Evolutionary conservation across 805 yeast species (phyloP).

Genomic region (Starmerella etchellsii): DNA sequence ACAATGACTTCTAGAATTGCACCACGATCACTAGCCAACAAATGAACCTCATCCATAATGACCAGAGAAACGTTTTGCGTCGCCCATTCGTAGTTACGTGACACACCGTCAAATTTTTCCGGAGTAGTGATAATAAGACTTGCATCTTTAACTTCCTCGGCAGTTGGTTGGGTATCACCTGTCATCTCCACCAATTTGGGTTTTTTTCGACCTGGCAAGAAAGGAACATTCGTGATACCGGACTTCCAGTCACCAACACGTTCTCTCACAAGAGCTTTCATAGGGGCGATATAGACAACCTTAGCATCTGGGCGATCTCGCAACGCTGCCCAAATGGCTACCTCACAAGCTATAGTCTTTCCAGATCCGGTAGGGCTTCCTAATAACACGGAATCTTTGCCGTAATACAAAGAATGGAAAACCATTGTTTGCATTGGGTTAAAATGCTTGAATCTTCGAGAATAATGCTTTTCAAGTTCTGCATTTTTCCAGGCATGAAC

Average conservation of each 20-base stretch:
- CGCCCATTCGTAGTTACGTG: constrained; percentile 59
- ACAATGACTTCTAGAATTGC: constrained; percentile 81
- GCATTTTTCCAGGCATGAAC: constrained; percentile 61
- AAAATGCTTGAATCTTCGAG: constrained; percentile 61
- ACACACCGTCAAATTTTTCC: constrained; percentile 77
- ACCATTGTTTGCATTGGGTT: constrained; percentile 99
- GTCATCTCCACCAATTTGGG: constrained; percentile 58
- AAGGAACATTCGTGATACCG: constrained; percentile 20
- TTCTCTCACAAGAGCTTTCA: constrained; percentile 77
- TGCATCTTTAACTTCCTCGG: constrained; percentile 50
- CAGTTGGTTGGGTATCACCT: constrained; percentile 70
- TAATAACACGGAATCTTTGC: constrained; percentile 67
- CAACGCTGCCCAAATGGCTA: constrained; percentile 96
- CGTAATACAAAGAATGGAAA: constrained; percentile 75
- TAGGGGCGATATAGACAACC: constrained; percentile 75
- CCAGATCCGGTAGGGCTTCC: constrained; percentile 99
- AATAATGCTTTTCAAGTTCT: constrained; percentile 55
- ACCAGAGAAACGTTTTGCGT: constrained; percentile 64
- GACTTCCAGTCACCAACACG: constrained; percentile 70
- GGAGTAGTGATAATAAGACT: constrained; percentile 74
- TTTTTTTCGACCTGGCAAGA: constrained; percentile 9
- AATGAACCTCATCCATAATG: constrained; percentile 76
- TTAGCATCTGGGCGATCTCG: constrained; percentile 67
- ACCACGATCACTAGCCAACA: constrained; percentile 75
- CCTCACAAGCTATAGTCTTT: constrained; percentile 90